These are phyloP conservation scores for Magnusiomyces suaveolens DNA, from an alignment of 1,139 yeast genomes.

Conservation along the genomic window DNA sequence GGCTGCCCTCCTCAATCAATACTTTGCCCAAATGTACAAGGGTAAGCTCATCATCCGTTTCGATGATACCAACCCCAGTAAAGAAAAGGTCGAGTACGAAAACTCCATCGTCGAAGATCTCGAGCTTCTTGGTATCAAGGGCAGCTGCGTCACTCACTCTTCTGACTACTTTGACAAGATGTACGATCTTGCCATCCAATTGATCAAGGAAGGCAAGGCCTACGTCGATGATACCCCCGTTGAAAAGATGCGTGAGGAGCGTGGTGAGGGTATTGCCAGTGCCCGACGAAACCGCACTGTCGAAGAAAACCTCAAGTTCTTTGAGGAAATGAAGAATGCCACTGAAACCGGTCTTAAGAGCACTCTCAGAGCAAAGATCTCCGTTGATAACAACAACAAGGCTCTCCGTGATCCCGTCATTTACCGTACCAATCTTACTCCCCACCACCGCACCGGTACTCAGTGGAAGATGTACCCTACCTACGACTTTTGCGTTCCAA, in stretches of 20 bases:
- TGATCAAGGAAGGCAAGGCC: conserved; percentile 92
- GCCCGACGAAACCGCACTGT: conserved; percentile 57
- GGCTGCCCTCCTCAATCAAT: conserved; percentile 91
- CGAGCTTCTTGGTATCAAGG: conserved; percentile 78
- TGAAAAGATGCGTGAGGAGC: conserved; percentile 93
- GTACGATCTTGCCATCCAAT: conserved; percentile 72
- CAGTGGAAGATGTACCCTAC: conserved; percentile 94
- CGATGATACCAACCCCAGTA: conserved; percentile 94
- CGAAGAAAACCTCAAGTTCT: conserved; percentile 78
- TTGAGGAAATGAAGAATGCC: conserved; percentile 86
- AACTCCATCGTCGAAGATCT: conserved; percentile 88
- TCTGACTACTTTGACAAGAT: conserved; percentile 85
- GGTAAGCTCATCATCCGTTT: conserved; percentile 92
- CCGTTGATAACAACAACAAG: conserved; percentile 80
- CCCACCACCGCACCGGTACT: conserved; percentile 92
- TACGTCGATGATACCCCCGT: conserved; percentile 93
- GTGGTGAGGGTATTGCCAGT: conserved; percentile 92
- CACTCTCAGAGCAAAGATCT: conserved; percentile 93
- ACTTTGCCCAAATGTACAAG: conserved; percentile 86
- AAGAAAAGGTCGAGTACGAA: conserved; percentile 87
- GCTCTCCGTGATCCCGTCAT: conserved; percentile 94
- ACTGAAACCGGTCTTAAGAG: conserved; percentile 82
- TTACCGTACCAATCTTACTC: conserved; percentile 90
- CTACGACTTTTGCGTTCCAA: conserved; percentile 95
- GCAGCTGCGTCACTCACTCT: conserved; percentile 76